These are phyloP conservation scores for Globisporangium nodosum DNA, from an alignment of 352 stramenopile species.

Conservation along the genomic window DNA sequence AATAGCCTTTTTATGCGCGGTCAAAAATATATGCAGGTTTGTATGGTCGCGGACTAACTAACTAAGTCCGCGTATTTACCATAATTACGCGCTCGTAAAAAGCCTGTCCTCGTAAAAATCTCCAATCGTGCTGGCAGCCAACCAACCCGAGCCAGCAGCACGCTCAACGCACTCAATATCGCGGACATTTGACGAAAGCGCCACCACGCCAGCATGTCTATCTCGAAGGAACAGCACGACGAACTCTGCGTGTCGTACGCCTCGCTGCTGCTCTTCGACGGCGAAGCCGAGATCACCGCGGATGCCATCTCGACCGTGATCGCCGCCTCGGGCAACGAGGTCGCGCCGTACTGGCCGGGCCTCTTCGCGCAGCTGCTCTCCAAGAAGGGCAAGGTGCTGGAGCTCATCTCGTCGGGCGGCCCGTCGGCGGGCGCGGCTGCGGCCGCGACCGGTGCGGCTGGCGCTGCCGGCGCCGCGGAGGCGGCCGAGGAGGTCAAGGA, in stretches of 20 bases:
- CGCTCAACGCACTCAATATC: conserved; percentile 1
- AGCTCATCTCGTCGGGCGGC: conserved; percentile 73
- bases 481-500: conserved; percentile 43
- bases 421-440: conserved; percentile 27
- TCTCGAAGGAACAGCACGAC: conserved; percentile 85
- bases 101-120: no score
- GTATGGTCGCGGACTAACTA: no score
- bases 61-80: no score
- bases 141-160: background rate
- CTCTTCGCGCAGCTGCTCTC: conserved; percentile 67
- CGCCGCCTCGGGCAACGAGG: conserved; percentile 75
- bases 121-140: background rate
- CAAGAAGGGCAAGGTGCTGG: conserved; percentile 76
- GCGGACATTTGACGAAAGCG: conserved; percentile 40
- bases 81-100: no score
- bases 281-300: conserved; percentile 76
- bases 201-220: conserved; percentile 60
- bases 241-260: conserved; percentile 83
- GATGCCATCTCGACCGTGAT: conserved; percentile 62
- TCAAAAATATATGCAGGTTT: no score
- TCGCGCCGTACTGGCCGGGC: conserved; percentile 81
- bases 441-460: conserved; percentile 32
- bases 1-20: no score
- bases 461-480: conserved; percentile 23
- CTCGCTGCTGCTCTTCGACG: conserved; percentile 81